phyloP scores from a whole-genome alignment of 179 eudicot genomes.

The Spinacia oleracea region DNA sequence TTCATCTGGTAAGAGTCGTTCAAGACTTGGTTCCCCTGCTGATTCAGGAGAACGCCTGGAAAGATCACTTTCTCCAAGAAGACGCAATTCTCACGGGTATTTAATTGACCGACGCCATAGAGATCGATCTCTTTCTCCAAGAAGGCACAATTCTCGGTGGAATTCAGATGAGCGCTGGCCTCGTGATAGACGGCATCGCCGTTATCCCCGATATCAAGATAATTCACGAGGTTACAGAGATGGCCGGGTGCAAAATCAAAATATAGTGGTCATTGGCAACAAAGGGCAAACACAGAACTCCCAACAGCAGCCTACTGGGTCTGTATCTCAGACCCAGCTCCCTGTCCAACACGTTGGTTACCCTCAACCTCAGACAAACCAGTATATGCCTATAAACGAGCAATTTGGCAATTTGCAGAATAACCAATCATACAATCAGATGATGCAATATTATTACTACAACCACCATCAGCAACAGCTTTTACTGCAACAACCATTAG shows the following conservation, averaged over 20 bases:
- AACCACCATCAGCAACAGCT: conserved; percentile 54
- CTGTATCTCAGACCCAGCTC: conserved; percentile 28
- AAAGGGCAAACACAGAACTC: conserved; percentile 31
- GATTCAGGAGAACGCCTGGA: conserved; percentile 34
- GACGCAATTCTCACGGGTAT: conserved; percentile 30
- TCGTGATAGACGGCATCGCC: conserved; percentile 32
- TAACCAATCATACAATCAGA: conserved; percentile 48
- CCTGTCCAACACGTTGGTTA: conserved; percentile 31
- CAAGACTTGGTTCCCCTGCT: conserved; percentile 25
- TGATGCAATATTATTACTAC: conserved; percentile 56
- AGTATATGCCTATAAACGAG: conserved; percentile 41
- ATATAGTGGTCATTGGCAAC: conserved; percentile 25
- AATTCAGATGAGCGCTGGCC: conserved; percentile 36
- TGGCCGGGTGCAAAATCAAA: conserved; percentile 30
- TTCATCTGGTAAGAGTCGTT: conserved; percentile 29
- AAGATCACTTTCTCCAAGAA: conserved; percentile 37
- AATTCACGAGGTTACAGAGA: conserved; percentile 33
- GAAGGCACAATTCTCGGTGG: conserved; percentile 30
- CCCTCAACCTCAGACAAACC: conserved; percentile 41
- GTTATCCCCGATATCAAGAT: conserved; percentile 33
- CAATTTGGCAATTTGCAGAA: conserved; percentile 38
- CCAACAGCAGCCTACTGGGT: conserved; percentile 34
- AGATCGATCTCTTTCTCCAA: conserved; percentile 40
- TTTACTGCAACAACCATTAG: conserved; percentile 39
- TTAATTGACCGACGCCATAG: conserved; percentile 29